Percentiles rank a stretch among this genome's conserved stretches.
These are phyloP conservation scores for Solanum virginianum DNA, from an alignment of 257 asterid species.

Conservation along the genomic window DNA sequence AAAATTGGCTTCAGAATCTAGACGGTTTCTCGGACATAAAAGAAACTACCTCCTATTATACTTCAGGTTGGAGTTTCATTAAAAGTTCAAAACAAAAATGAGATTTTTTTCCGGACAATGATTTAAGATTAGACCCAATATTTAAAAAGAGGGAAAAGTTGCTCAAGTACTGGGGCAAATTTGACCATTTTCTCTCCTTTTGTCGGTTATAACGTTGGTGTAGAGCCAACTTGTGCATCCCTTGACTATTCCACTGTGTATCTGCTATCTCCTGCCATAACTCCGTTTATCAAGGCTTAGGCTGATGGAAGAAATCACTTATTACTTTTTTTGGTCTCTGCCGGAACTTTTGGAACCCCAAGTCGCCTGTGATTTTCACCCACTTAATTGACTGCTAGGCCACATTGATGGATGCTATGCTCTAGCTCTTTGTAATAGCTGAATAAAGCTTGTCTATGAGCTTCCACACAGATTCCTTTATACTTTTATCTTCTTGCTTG, in stretches of 20 bases:
- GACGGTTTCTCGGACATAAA: neutral
- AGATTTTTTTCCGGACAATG: neutral
- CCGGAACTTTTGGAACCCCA: neutral
- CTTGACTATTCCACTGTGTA: neutral
- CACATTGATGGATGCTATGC: neutral
- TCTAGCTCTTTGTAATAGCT: neutral
- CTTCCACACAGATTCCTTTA: neutral
- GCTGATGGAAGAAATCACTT: neutral
- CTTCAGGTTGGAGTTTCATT: neutral
- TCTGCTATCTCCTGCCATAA: neutral
- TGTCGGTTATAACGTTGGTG: neutral
- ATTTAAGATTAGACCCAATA: neutral
- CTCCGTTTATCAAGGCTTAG: neutral
- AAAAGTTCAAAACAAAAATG: neutral
- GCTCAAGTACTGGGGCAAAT: neutral
- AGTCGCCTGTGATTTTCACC: neutral
- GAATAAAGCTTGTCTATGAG: neutral
- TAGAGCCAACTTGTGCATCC: neutral
- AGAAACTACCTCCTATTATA: neutral
- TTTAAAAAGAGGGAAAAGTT: neutral
- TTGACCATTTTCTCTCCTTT: neutral
- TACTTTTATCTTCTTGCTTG: neutral
- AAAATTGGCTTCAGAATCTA: neutral
- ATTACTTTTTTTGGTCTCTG: neutral
- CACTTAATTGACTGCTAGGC: neutral